Base-by-base conservation (phyloP, 768 basidiomycete genomes). In the button mushroom (Agaricus bisporus) region DNA sequence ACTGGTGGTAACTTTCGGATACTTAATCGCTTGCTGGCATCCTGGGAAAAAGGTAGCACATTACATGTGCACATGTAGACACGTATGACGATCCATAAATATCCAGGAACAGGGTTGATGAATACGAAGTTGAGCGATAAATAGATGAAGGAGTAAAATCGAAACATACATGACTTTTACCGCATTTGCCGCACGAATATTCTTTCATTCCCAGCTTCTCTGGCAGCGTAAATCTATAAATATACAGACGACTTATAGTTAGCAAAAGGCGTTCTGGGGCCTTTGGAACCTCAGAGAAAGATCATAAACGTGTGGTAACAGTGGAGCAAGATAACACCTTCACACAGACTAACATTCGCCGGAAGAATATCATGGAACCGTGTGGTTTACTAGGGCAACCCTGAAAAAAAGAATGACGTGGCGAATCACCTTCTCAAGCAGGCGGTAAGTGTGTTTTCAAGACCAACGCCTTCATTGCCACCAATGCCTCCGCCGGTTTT, bases 1-100 rank as follows among this genome's bases (percentile, higher is more conserved):
- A 95, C 93, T 0, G 90, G 86, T 0, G 95, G 94, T 7, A 98
- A 74, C 59, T 85, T 87, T 47, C 80, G 82, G 60, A 98, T 85
- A 60, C 87, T 90, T 47, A 98, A 73, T 6, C 90, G 83, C 64
- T 95, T 93, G 59, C 82, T 91, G 0, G 88, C 89, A 60, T 87
- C 84, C 80, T 91, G 65, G 11, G 42, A 26, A 20, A 54, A 39
- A 29, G 14, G n/a, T 4, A n/a, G 15, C 20, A 37, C 12, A 48
- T 28, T 26, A 20, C 12, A 38, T 15, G 17, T n/a, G 35, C 2
- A 41, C 17, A 15, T 42, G 9, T 25, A 32, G 29, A 11, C 18
- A 12, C 41, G 18, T 11, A 25, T 38, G 39, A 4, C 32, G 32
- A 32, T 11, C 32, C 32, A 11, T 2, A 32, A 11, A 32, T 32